Conservation (phyloP, 2,329 filamentous ascomycete genomes). For the Juglanconis oblonga region DNA sequence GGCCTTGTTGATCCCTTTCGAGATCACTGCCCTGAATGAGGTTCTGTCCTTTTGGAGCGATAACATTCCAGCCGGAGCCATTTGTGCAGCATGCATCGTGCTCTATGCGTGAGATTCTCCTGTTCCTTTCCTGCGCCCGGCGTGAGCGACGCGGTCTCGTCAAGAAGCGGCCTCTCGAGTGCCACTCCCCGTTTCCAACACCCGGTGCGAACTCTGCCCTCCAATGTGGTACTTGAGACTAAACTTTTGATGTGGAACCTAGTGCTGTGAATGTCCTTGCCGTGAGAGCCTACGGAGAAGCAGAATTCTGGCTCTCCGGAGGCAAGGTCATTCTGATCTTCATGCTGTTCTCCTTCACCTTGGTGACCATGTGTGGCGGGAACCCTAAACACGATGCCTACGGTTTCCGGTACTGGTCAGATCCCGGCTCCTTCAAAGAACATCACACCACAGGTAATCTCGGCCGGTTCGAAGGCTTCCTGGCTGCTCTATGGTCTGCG, state of each 20-base stretch:
- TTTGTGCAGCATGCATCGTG: slow-evolving; percentile 55
- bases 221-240: slow-evolving; percentile 11
- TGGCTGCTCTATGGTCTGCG: slow-evolving; percentile 64
- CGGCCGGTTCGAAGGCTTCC: slow-evolving; percentile 68
- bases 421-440: slow-evolving; percentile 60
- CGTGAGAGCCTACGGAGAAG: slow-evolving; percentile 65
- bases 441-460: slow-evolving; percentile 57
- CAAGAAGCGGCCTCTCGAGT: not conserved
- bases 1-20: slow-evolving; percentile 38
- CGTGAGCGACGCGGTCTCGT: not conserved
- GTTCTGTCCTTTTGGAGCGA: slow-evolving; percentile 46
- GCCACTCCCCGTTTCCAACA: not conserved
- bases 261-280: slow-evolving; percentile 62
- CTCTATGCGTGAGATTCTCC: slow-evolving; percentile 50
- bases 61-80: slow-evolving; percentile 43
- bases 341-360: slow-evolving; percentile 70
- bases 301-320: slow-evolving; percentile 66
- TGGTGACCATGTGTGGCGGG: slow-evolving; percentile 75
- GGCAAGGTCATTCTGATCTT: slow-evolving; percentile 67
- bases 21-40: slow-evolving; percentile 38
- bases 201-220: not conserved
- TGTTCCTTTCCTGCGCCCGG: not conserved
- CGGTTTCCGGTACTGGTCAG: slow-evolving; percentile 67
- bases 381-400: slow-evolving; percentile 68
- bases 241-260: slow-evolving; percentile 25